Evolutionary conservation across 2,329 filamentous ascomycete species (phyloP), one percentile per base, ranked within the genome.

Genomic region (Phialophora macrospora): DNA sequence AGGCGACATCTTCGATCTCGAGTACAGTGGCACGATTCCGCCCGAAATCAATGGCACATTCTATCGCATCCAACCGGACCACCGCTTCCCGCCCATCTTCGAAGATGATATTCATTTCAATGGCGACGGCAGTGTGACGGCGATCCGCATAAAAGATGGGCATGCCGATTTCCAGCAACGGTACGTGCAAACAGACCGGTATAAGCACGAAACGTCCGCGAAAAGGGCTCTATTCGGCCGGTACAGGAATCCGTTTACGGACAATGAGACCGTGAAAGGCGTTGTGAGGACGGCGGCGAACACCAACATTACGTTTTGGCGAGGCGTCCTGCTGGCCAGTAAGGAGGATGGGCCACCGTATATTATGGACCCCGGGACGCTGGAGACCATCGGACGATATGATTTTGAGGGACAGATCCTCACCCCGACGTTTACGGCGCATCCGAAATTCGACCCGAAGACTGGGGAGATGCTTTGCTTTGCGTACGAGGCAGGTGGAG

Each of bases 241-340:
- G 49, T 87, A 87, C 68, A 77, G 85, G 20, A 87, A 88, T 71
- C 83, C 83, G 0, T 85, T 80, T 67, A 86, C 84, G 58, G 83
- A 85, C 73, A 80, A 57, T 11, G 64, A 66, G 49, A 66, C 79
- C 66, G 84, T 86, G 5, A 81, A 80, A 57, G 83, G 83, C 1
- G 81, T 85, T 4, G 83, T 87, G 48, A 77, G 84, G 24, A 87
- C 84, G 0, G 84, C 84, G 0, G 80, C 81, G 2, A 87, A 87
- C 70, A 87, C 85, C 6, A 87, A 87, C 67, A 77, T 87, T 48
- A 78, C 83, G 0, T 86, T 84, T 70, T 87, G 84, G 84, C 74
- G 83, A 6, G 84, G 84, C 0, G 80, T 83, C 60, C 71, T 87
- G 63, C 57, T 69, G 7, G 67, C 67, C 0, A 64, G 60, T 24